A percentile compares a stretch with the other conserved stretches of the same genome.
phyloP scores from a whole-genome alignment of 108 stramenopile genomes.

The Skeletonema grethae region DNA sequence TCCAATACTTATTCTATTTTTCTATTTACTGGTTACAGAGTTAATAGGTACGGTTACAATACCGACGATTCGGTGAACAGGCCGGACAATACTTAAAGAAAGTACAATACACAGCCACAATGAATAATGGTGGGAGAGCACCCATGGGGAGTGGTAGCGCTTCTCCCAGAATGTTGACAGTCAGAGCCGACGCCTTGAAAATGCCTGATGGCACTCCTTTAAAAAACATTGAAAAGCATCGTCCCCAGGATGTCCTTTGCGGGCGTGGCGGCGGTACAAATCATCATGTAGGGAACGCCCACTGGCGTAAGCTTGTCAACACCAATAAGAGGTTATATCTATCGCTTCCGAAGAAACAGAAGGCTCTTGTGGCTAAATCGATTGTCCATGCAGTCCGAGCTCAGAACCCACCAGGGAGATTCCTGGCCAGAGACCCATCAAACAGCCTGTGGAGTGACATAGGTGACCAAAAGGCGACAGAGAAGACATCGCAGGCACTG shows the following conservation, averaged over 20 bases:
- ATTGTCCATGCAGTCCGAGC: slow-evolving; percentile 70
- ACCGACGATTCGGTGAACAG: no score
- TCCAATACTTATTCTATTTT: no score
- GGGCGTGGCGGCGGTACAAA: slow-evolving; percentile 55
- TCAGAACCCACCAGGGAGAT: slow-evolving; percentile 63
- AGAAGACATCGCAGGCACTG: slow-evolving; percentile 76
- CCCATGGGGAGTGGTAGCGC: neutral
- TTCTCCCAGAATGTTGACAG: neutral
- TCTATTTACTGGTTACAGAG: no score
- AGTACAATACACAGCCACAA: neutral
- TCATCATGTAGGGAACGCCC: slow-evolving; percentile 55
- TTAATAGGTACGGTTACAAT: no score
- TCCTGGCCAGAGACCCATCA: slow-evolving; percentile 55
- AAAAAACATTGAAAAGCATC: slow-evolving; percentile 9
- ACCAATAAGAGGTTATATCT: slow-evolving; percentile 78
- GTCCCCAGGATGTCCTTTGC: slow-evolving; percentile 44
- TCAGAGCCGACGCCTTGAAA: neutral
- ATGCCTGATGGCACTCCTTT: slow-evolving; percentile 3
- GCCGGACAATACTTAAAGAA: no score
- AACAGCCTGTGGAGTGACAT: slow-evolving; percentile 62
- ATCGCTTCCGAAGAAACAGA: slow-evolving; percentile 73
- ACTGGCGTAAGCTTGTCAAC: slow-evolving; percentile 73
- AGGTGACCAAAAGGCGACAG: slow-evolving; percentile 65
- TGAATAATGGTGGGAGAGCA: neutral
- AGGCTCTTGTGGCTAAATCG: slow-evolving; percentile 63